Conservation (phyloP, 2,329 filamentous ascomycete genomes). For the Hysterium pulicare region DNA sequence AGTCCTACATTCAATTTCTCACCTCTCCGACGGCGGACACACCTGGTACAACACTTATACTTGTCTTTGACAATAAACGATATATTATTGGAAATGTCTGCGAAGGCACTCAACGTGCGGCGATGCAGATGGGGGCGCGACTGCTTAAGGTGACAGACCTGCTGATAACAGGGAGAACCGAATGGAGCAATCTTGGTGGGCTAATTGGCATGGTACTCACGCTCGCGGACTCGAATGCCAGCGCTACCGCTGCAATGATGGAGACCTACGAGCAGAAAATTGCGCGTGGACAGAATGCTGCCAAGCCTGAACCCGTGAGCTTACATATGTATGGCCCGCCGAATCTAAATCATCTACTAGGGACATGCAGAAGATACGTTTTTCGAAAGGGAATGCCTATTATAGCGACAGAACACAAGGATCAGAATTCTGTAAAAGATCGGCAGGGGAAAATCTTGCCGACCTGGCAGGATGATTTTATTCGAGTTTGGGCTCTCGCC, state of each 20-base stretch:
- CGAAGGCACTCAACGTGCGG: conserved; percentile 80
- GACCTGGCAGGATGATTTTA: conserved; percentile 70
- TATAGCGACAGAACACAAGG: conserved; percentile 62
- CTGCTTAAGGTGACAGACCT: conserved; percentile 68
- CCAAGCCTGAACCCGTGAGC: conserved; percentile 20
- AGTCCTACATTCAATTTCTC: conserved; percentile 69
- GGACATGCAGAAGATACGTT: conserved; percentile 79
- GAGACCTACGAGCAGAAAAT: conserved; percentile 21
- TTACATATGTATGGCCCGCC: conserved; percentile 69
- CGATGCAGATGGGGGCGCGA: conserved; percentile 64
- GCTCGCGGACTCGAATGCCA: conserved; percentile 64
- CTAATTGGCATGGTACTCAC: conserved; percentile 82
- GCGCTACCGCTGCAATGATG: conserved; percentile 46
- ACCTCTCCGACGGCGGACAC: conserved; percentile 86
- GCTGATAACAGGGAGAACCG: conserved; percentile 75
- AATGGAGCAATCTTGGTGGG: conserved; percentile 76
- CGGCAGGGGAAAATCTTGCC: conserved; percentile 47
- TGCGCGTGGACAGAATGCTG: conserved; percentile 11
- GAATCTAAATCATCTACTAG: conserved; percentile 76
- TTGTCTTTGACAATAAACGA: conserved; percentile 77
- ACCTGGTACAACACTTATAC: conserved; percentile 69
- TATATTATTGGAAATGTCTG: conserved; percentile 81
- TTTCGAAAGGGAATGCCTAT: conserved; percentile 80
- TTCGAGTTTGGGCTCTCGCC: conserved; percentile 82
- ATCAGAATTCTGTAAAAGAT: conserved; percentile 21